Evolutionary conservation across 2,329 filamentous ascomycete genomes (phyloP), one percentile per base, ranked within the genome.

Genomic region (Venturiaceae sp.): DNA sequence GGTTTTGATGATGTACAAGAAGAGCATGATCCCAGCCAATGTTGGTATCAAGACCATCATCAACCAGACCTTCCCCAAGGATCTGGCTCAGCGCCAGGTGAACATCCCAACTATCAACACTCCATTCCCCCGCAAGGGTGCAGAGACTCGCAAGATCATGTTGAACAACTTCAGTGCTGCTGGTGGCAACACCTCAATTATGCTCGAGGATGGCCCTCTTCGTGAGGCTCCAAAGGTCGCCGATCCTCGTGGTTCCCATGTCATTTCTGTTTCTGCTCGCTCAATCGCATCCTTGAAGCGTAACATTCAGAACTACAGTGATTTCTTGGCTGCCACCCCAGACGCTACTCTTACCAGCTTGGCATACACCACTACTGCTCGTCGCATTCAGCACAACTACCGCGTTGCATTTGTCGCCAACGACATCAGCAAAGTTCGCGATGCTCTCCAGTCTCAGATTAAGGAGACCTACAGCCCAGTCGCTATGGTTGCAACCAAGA

Each of bases 21-120:
- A 80, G 67, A 73, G 77, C 63, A 74, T 75, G 58, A 80, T 81
- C 39, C 78, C 78, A 21, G 76, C 78, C 67, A 79, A 80, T 60
- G 76, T 80, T 53, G 78, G 78, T 64, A 80, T 80, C 69, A 80
- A 80, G 69, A 77, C 76, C 50, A 75, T 77, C 57, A 78, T 80
- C 64, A 81, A 81, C 70, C 78, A 80, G 70, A 75, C 73, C 6
- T 80, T 81, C 69, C 78, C 78, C 26, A 77, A 77, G 61, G 78
- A 81, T 64, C 65, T 80, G 34, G 67, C 66, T 32, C 76, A 79
- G 65, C 77, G 78, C 63, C 80, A 79, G 58, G 76, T 81, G 37
- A 74, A 80, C 65, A 80, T 81, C 59, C 71, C 74, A n/a, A 69
- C 70, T 11, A 71, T 71, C 57, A 70, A 76, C 60, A 73, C 77